Evolutionary conservation across 345 rosid genomes (phyloP), one percentile per base, ranked within the genome.

Genomic region (Aegle marmelos): DNA sequence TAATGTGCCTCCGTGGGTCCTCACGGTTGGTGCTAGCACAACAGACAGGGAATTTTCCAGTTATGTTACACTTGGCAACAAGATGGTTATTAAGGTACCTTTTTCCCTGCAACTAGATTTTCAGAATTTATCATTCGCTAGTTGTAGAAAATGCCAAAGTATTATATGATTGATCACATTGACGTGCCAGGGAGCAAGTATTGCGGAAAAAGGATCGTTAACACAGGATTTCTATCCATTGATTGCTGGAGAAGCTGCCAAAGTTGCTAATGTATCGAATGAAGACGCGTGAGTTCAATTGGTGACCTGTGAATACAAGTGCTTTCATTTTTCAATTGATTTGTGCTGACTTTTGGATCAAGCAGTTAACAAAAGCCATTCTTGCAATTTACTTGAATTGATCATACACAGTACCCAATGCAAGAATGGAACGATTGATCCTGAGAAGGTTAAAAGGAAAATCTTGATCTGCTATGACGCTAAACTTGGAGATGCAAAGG

Each of bases 111-210:
- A 27, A 53, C 16, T 45, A 45, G 11, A 45, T 11, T 11, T 11
- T 45, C 14, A 41, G 50, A 41, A 41, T 45, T 0, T 45, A 45
- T 45, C 50, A 3, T 45, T 45, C 50, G 50, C 17, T 45, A 0
- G 50, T 13, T 45, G 50, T 45, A 11, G 1, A 45, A 45, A 0
- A 45, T 45, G 48, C 11, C 48, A 45, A 45, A 45, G 50, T 41
- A 10, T 41, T 41, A 41, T 41, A 41, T 41, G 13, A 45, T 45
- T 45, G 9, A 1, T 28, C 6, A 5, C 56, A 22, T 58, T 21
- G 31, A 57, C 66, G 67, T 31, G 24, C 24, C 61, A 95, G 98
- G 99, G 99, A 39, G 68, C 83, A 10, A 91, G 96, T 53, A 82
- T 95, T 78, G 89, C 94, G 0, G 73, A 62, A 3, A 70, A 31